phyloP scores from a whole-genome alignment of 1,284 basidiomycete species.

The Irpex sp. region DNA sequence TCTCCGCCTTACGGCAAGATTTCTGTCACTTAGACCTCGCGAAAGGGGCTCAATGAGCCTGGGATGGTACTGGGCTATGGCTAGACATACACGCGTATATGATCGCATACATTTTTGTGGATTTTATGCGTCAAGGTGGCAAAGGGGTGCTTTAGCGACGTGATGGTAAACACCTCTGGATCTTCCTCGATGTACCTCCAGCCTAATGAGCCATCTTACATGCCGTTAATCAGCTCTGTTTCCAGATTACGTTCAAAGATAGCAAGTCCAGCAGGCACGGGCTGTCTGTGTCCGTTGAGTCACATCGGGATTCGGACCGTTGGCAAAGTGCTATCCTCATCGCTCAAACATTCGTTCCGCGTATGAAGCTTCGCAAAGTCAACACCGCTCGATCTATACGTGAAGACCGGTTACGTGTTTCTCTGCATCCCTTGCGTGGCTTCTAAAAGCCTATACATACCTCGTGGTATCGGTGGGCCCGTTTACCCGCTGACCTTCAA shows the following conservation, averaged over 20 bases:
- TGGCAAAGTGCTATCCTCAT: neutral
- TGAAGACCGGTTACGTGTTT: neutral
- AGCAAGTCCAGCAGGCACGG: too few species aligned
- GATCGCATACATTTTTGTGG: neutral
- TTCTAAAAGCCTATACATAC: neutral
- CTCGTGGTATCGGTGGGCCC: neutral
- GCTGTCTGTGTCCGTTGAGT: neutral
- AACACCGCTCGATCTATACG: neutral
- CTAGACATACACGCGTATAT: neutral
- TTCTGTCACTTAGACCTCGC: neutral
- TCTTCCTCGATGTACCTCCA: too few species aligned
- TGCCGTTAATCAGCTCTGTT: too few species aligned
- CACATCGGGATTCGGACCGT: neutral
- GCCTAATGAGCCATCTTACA: too few species aligned
- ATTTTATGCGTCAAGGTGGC: neutral
- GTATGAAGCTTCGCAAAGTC: neutral
- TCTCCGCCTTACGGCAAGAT: neutral
- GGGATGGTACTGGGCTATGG: neutral
- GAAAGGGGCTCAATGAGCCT: neutral
- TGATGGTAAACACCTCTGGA: too few species aligned
- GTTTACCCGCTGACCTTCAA: neutral
- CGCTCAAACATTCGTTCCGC: neutral
- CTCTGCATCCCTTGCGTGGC: neutral
- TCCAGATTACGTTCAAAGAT: too few species aligned
- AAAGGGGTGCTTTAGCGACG: too few species aligned